Conservation (phyloP, 2,329 filamentous ascomycete species). For the Colletotrichum sp. region DNA sequence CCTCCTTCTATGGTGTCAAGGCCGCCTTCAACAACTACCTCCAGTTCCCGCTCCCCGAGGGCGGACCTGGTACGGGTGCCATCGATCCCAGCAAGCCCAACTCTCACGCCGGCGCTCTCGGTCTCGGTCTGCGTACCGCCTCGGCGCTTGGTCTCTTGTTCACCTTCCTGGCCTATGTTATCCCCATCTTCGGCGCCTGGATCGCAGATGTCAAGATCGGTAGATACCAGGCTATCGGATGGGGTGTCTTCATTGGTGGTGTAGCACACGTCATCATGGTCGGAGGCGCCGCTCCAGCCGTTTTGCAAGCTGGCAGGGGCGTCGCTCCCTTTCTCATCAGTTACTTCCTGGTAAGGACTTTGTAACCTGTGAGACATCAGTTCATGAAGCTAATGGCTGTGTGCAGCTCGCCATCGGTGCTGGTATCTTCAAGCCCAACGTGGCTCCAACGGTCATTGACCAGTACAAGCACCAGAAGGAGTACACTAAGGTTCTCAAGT, state of each 20-base stretch:
- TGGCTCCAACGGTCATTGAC: conserved; percentile 71
- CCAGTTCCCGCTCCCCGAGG: conserved; percentile 61
- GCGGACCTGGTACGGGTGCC: conserved; percentile 51
- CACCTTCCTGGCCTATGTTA: conserved; percentile 60
- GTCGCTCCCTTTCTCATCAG: conserved; percentile 67
- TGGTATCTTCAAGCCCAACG: conserved; percentile 75
- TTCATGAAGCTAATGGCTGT: neutral
- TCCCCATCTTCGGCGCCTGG: conserved; percentile 61
- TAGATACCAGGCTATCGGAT: conserved; percentile 74
- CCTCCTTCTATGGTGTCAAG: conserved; percentile 64
- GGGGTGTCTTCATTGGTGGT: conserved; percentile 71
- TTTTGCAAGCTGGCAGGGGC: conserved; percentile 49
- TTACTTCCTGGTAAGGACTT: conserved; percentile 40
- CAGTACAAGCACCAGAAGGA: conserved; percentile 52
- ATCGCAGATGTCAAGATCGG: conserved; percentile 73
- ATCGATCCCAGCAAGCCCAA: conserved; percentile 40
- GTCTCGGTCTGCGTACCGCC: conserved; percentile 58
- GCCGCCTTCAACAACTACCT: conserved; percentile 66
- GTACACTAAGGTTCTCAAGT: conserved; percentile 52
- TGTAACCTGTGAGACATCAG: neutral
- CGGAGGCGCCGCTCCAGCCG: conserved; percentile 55
- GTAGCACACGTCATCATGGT: conserved; percentile 73
- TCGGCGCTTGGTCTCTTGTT: conserved; percentile 60
- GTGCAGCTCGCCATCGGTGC: conserved; percentile 61
- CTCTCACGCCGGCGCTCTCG: conserved; percentile 60